Evolutionary conservation across 371 early-diverging fungal species (phyloP).

Genomic region (Circinella minor): DNA sequence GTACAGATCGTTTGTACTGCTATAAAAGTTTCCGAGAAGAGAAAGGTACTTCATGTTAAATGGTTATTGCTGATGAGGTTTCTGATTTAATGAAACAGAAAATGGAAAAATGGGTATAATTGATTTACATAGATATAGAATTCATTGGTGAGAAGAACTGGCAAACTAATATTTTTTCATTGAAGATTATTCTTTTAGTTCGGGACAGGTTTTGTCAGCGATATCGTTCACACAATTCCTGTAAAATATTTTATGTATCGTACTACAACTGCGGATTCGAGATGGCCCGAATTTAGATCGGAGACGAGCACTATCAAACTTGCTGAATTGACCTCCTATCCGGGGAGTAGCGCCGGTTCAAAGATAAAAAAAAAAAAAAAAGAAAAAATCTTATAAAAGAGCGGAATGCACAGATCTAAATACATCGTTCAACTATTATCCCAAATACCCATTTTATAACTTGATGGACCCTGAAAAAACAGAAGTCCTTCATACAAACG

Average conservation of each 20-base stretch:
- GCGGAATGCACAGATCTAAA: background rate
- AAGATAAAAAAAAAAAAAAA: background rate
- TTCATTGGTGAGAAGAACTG: no score
- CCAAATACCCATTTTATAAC: background rate
- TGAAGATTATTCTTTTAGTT: no score
- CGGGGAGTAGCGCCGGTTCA: background rate
- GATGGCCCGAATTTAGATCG: background rate
- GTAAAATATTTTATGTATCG: background rate
- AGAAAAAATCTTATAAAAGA: background rate
- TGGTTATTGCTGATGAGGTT: no score
- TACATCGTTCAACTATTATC: background rate
- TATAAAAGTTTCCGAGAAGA: no score
- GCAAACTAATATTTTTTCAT: no score
- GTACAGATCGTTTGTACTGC: no score
- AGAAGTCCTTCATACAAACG: background rate
- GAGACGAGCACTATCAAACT: background rate
- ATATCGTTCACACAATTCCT: background rate
- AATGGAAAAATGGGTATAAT: no score
- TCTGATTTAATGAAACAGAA: no score
- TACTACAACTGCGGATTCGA: background rate
- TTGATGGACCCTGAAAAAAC: slow-evolving; percentile 10
- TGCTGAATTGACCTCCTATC: background rate
- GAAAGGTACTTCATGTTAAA: no score
- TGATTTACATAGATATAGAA: no score
- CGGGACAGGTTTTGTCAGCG: no score